phyloP scores from a whole-genome alignment of 768 basidiomycete genomes.

The Mrakia gelida region DNA sequence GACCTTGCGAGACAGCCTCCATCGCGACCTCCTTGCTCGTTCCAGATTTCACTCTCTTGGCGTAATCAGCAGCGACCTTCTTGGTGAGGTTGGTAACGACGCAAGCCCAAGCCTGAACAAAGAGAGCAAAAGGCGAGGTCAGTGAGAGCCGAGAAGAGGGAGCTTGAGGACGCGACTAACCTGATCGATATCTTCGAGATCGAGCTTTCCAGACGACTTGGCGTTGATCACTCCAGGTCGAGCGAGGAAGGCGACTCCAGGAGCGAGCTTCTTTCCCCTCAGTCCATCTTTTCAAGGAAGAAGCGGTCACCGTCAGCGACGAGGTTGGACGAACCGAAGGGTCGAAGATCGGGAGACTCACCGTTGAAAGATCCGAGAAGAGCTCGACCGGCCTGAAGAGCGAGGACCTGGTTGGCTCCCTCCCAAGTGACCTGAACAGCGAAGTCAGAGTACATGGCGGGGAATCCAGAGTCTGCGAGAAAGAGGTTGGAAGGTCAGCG shows the following conservation, averaged over 20 bases:
- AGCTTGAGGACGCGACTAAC: too few relatives aligned
- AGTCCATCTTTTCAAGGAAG: slow-evolving; percentile 40
- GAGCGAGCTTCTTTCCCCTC: slow-evolving; percentile 45
- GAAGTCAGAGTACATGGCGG: slow-evolving; percentile 47
- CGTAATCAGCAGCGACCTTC: slow-evolving; percentile 46
- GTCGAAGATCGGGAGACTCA: slow-evolving; percentile 25
- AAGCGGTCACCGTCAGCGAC: neutral
- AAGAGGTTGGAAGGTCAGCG: neutral
- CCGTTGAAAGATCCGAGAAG: slow-evolving; percentile 44
- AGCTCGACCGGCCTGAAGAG: slow-evolving; percentile 45
- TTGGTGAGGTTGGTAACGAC: slow-evolving; percentile 48
- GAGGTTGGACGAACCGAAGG: neutral
- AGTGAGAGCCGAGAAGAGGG: too few relatives aligned
- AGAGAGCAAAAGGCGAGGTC: too few relatives aligned
- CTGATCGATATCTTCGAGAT: slow-evolving; percentile 44
- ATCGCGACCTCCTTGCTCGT: slow-evolving; percentile 47
- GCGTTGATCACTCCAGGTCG: slow-evolving; percentile 39
- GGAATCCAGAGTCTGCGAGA: slow-evolving; percentile 36
- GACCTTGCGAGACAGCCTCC: slow-evolving; percentile 46
- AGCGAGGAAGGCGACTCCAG: slow-evolving; percentile 48
- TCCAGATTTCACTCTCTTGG: slow-evolving; percentile 41
- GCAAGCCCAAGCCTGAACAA: slow-evolving; percentile 42
- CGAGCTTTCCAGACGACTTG: slow-evolving; percentile 38
- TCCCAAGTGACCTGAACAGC: slow-evolving; percentile 50
- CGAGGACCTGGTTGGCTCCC: slow-evolving; percentile 48